Conservation (phyloP, 495 filamentous ascomycete species). For the Xylaria palmicola region DNA sequence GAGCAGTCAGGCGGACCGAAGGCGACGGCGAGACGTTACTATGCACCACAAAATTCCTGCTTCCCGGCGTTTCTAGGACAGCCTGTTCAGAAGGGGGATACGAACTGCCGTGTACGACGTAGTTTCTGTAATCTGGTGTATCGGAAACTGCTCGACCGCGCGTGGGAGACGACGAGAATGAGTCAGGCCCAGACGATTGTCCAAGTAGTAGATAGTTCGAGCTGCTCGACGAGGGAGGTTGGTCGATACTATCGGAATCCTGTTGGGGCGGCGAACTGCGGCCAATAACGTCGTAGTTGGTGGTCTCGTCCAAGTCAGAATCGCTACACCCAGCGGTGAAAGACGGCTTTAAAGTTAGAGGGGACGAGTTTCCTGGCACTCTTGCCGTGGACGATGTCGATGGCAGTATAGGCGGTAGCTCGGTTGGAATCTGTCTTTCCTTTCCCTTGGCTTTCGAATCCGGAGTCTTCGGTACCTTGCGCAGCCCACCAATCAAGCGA, state of each 20-base stretch:
- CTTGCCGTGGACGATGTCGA: conserved; percentile 28
- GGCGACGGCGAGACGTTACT: conserved; percentile 41
- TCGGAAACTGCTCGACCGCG: conserved; percentile 5
- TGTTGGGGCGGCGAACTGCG: conserved; percentile 36
- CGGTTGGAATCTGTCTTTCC: conserved; percentile 26
- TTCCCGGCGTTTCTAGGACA: conserved; percentile 16
- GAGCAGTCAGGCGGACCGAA: conserved; percentile 28
- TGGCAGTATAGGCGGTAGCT: conserved; percentile 43
- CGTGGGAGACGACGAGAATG: conserved; percentile 21
- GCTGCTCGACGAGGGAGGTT: conserved; percentile 35
- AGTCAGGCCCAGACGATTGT: conserved; percentile 38
- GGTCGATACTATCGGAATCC: conserved; percentile 38
- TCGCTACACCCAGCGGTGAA: conserved; percentile 44
- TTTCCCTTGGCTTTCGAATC: conserved; percentile 47
- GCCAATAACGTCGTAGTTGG: conserved; percentile 56
- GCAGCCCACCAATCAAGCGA: conserved; percentile 53
- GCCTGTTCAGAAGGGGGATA: conserved; percentile 12
- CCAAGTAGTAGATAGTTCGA: conserved; percentile 43
- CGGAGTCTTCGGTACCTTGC: conserved; percentile 51
- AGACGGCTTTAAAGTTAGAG: conserved; percentile 43
- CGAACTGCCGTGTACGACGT: conserved; percentile 16
- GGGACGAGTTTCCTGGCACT: conserved; percentile 25
- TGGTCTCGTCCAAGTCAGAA: conserved; percentile 48
- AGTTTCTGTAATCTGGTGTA: conserved; percentile 16
- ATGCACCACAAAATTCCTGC: conserved; percentile 14